These are phyloP conservation scores for Myotisia sp. DNA, from an alignment of 2,329 filamentous ascomycete species.

Conservation along the genomic window DNA sequence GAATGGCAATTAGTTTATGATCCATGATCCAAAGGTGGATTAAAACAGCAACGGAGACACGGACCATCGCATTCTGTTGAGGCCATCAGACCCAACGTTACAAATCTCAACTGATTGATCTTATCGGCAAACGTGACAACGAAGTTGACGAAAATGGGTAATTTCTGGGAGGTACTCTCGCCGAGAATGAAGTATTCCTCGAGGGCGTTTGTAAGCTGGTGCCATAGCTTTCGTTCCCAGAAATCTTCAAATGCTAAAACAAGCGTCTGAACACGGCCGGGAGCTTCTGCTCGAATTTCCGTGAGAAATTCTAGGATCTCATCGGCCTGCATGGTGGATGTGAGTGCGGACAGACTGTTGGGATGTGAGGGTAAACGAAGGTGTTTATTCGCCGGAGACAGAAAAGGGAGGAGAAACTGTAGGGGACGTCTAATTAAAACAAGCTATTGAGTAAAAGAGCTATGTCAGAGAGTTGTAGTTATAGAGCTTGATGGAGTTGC, in stretches of 20 bases:
- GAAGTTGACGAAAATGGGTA: slow-evolving; percentile 87
- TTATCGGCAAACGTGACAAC: slow-evolving; percentile 93
- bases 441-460: too few species aligned
- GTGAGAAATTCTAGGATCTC: slow-evolving; percentile 83
- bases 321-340: slow-evolving; percentile 59
- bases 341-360: too few species aligned
- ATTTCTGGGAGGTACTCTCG: slow-evolving; percentile 66
- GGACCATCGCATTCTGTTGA: slow-evolving; percentile 55
- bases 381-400: too few species aligned
- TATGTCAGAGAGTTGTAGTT: too few species aligned
- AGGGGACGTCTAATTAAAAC: too few species aligned
- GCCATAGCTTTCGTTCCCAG: slow-evolving; percentile 98
- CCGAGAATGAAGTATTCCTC: slow-evolving; percentile 75
- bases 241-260: slow-evolving; percentile 88
- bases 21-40: too few species aligned
- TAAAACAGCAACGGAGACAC: slow-evolving; percentile 1
- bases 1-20: slow-evolving; percentile 3
- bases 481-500: too few species aligned
- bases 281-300: slow-evolving; percentile 75
- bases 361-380: too few species aligned
- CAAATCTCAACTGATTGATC: slow-evolving; percentile 97
- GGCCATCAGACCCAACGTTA: slow-evolving; percentile 75
- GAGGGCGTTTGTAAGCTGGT: slow-evolving; percentile 85
- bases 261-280: slow-evolving; percentile 72
- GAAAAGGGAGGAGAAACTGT: too few species aligned